Evolutionary conservation across 2,329 filamentous ascomycete genomes (phyloP).

Genomic region (Fusarium sp.): DNA sequence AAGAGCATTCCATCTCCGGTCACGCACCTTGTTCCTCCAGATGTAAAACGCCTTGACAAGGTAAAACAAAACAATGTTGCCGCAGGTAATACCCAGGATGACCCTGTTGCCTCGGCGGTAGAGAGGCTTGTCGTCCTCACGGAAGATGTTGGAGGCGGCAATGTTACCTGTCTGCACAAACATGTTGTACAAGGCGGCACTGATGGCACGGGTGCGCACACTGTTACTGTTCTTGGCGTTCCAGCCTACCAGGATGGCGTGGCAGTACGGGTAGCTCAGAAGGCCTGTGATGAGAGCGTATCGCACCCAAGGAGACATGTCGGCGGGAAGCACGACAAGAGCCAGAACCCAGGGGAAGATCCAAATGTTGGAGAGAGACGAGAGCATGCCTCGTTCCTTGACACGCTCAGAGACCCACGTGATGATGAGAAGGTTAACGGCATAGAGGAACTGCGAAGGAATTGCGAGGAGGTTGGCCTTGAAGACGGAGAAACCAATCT

Average conservation of each 20-base stretch:
- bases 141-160: constrained; percentile 55
- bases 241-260: constrained; percentile 64
- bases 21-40: constrained; percentile 59
- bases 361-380: constrained; percentile 62
- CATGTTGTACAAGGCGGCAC: constrained; percentile 72
- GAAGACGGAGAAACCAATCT: constrained; percentile 59
- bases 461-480: constrained; percentile 60
- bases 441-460: constrained; percentile 58
- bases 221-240: constrained; percentile 72
- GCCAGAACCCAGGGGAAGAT: constrained; percentile 62
- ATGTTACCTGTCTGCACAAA: constrained; percentile 59
- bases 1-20: constrained; percentile 57
- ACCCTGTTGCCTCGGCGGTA: constrained; percentile 64
- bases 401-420: constrained; percentile 58
- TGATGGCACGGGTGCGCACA: constrained; percentile 72
- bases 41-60: constrained; percentile 61
- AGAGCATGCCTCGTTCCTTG: constrained; percentile 59
- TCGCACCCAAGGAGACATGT: constrained; percentile 55
- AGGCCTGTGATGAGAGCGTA: constrained; percentile 54
- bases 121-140: constrained; percentile 65
- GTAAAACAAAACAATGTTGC: constrained; percentile 61
- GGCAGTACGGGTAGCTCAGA: constrained; percentile 61
- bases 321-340: constrained; percentile 53
- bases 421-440: constrained; percentile 60
- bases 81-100: constrained; percentile 60